phyloP scores from a whole-genome alignment of 1,139 yeast species.

The Geotrichum restrictum region DNA sequence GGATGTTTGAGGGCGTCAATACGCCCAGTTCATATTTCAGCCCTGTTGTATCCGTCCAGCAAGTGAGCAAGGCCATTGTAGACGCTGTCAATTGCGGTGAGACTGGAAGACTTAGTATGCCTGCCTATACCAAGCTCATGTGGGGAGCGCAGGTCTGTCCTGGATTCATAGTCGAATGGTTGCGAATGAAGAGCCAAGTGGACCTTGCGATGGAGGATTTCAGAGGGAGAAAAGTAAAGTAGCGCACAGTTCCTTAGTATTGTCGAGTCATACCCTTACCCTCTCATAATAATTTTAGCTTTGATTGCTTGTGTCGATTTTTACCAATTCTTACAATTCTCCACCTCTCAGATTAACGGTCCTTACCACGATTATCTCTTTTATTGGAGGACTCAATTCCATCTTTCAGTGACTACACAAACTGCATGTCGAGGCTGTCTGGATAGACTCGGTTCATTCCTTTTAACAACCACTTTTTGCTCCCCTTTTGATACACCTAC shows the following conservation, averaged over 20 bases:
- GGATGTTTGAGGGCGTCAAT: slow-evolving; percentile 61
- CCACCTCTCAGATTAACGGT: neutral
- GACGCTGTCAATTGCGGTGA: slow-evolving; percentile 55
- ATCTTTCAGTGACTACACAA: neutral
- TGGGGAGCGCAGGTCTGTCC: slow-evolving; percentile 15
- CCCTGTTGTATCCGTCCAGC: slow-evolving; percentile 64
- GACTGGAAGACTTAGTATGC: slow-evolving; percentile 64
- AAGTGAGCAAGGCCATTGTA: slow-evolving; percentile 57
- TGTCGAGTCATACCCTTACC: no score
- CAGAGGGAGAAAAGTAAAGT: no score
- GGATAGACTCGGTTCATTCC: neutral
- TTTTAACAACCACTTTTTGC: neutral
- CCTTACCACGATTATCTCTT: slow-evolving; percentile 4
- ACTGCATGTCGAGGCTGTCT: neutral
- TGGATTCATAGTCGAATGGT: slow-evolving; percentile 14
- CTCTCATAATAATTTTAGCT: no score
- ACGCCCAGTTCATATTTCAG: slow-evolving; percentile 72
- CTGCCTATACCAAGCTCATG: slow-evolving; percentile 61
- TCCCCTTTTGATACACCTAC: neutral
- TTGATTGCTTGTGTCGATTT: no score
- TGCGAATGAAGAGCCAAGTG: neutral
- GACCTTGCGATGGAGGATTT: slow-evolving; percentile 7
- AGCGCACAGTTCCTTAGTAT: no score
- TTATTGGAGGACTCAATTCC: neutral
- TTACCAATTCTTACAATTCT: neutral